phyloP scores from a whole-genome alignment of 2,329 filamentous ascomycete genomes.

The Aspergillus tanneri region DNA sequence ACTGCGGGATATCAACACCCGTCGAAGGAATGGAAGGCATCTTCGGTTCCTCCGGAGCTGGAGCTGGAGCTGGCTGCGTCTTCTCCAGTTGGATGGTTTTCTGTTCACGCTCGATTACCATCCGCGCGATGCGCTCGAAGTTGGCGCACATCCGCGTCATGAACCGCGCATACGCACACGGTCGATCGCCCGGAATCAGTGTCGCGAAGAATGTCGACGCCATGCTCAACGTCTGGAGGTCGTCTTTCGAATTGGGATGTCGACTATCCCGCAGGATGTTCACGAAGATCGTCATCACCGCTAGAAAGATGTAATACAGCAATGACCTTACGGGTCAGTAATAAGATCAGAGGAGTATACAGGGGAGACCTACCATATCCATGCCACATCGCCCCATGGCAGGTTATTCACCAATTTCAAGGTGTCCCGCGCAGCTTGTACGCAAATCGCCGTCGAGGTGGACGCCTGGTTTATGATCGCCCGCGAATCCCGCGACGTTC shows the following conservation, averaged over 20 bases:
- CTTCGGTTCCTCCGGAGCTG: too few species aligned
- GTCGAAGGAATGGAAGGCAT: too few species aligned
- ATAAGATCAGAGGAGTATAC: not conserved
- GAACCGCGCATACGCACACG: slow-evolving; percentile 79
- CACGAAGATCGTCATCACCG: slow-evolving; percentile 86
- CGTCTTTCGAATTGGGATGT: slow-evolving; percentile 75
- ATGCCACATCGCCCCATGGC: slow-evolving; percentile 86
- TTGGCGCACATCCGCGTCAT: slow-evolving; percentile 89
- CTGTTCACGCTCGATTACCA: slow-evolving; percentile 83
- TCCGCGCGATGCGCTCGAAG: slow-evolving; percentile 85
- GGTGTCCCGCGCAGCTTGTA: slow-evolving; percentile 83
- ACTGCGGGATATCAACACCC: slow-evolving; percentile 25
- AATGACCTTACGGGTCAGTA: slow-evolving; percentile 60
- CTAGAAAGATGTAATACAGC: slow-evolving; percentile 89
- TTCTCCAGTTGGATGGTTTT: slow-evolving; percentile 62
- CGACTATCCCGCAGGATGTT: slow-evolving; percentile 90
- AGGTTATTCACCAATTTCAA: slow-evolving; percentile 91
- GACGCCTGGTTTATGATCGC: slow-evolving; percentile 85
- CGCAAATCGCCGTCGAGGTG: slow-evolving; percentile 81
- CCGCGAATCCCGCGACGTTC: slow-evolving; percentile 37
- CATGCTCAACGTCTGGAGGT: slow-evolving; percentile 80
- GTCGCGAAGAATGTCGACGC: slow-evolving; percentile 87
- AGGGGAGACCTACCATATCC: slow-evolving; percentile 72
- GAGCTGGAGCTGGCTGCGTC: too few species aligned
- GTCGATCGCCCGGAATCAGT: slow-evolving; percentile 72